Evolutionary conservation across 78 protist genomes (phyloP).

Genomic region (Fonticula alba): DNA sequence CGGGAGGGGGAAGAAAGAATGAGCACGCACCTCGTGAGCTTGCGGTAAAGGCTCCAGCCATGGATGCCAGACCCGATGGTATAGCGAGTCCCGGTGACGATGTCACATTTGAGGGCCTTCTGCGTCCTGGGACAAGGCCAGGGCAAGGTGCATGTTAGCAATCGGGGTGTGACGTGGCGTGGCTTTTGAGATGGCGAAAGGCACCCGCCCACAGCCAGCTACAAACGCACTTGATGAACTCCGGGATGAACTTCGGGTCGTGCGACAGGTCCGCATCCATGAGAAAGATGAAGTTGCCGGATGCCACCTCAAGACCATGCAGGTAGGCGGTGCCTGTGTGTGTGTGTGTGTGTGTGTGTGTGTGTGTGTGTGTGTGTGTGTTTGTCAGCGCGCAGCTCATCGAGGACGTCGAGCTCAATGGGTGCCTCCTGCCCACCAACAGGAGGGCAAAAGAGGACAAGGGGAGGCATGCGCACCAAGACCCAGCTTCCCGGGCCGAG

Average conservation of each 20-base stretch:
- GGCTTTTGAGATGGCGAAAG: too few species aligned
- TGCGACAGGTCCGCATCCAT: conserved; percentile 84
- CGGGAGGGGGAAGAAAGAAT: background rate
- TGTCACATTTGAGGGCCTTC: conserved; percentile 35
- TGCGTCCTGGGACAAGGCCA: conserved; percentile 34
- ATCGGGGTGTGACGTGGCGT: too few species aligned
- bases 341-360: too few species aligned
- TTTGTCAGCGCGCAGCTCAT: too few species aligned
- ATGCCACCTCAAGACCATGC: conserved; percentile 50
- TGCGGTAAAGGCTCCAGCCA: conserved; percentile 69
- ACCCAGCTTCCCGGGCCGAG: conserved; percentile 66
- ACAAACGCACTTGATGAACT: conserved; percentile 37
- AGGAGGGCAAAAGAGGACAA: background rate
- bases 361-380: too few species aligned
- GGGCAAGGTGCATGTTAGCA: too few species aligned
- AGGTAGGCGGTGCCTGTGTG: conserved; percentile 48
- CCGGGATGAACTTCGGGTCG: conserved; percentile 76
- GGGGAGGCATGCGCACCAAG: conserved; percentile 45
- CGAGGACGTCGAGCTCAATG: background rate
- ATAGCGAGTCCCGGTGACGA: conserved; percentile 80
- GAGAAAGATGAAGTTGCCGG: conserved; percentile 65
- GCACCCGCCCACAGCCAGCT: background rate
- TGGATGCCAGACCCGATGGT: conserved; percentile 60
- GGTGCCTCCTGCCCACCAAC: background rate
- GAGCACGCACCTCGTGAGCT: conserved; percentile 19